Conservation (phyloP, 164 flowering plant species). For the Annona cherimola region DNA sequence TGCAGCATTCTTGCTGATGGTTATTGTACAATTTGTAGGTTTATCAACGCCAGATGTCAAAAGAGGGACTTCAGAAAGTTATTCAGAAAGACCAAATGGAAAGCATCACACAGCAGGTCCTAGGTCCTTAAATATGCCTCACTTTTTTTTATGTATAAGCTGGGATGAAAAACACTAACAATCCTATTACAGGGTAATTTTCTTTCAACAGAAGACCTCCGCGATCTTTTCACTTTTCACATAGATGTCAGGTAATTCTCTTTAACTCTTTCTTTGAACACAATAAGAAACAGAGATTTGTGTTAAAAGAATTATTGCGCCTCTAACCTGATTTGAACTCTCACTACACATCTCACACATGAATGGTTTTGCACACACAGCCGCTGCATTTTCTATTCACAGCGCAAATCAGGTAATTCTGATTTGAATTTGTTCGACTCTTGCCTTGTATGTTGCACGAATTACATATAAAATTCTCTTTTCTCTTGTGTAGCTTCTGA, state of each 20-base stretch:
- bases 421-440: neutral
- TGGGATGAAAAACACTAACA: neutral
- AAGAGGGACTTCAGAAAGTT: slow-evolving; percentile 99
- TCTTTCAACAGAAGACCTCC: slow-evolving; percentile 84
- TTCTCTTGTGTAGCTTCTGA: neutral
- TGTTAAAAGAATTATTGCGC: no score
- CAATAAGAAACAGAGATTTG: no score
- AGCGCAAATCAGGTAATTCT: slow-evolving; percentile 35
- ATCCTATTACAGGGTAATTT: slow-evolving; percentile 59
- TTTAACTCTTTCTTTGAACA: neutral
- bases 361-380: no score
- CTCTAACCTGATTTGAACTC: no score
- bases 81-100: slow-evolving; percentile 86
- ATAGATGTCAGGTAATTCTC: slow-evolving; percentile 55
- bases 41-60: slow-evolving; percentile 98
- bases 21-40: slow-evolving; percentile 41
- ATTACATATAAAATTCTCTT: neutral
- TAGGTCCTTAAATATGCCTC: slow-evolving; percentile 30
- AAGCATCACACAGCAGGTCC: slow-evolving; percentile 37
- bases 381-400: no score
- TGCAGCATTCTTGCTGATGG: slow-evolving; percentile 3
- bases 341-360: no score
- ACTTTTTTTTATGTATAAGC: neutral
- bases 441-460: neutral
- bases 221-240: slow-evolving; percentile 81